A percentile compares a stretch with the other conserved stretches of the same genome.
Conservation (phyloP, 2,329 filamentous ascomycete genomes). For the Pseudogymnoascus sp. region DNA sequence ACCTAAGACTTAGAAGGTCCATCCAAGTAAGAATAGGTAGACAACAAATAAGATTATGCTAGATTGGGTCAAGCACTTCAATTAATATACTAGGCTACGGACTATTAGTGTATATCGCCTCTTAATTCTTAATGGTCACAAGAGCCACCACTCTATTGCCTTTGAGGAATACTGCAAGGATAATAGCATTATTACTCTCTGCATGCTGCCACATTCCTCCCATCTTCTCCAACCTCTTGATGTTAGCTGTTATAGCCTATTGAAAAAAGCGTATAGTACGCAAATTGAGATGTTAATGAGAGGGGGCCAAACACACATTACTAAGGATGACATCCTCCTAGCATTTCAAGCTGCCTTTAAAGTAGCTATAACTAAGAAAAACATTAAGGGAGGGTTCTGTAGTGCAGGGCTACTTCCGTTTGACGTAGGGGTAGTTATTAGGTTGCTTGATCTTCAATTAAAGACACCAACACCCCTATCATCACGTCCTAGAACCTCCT, state of each 20-base stretch:
- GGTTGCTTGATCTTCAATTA: too few relatives aligned
- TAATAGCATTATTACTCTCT: slow-evolving; percentile 29
- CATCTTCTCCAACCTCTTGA: slow-evolving; percentile 31
- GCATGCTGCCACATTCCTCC: slow-evolving; percentile 28
- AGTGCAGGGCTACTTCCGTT: slow-evolving; percentile 19
- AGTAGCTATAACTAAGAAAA: slow-evolving; percentile 21
- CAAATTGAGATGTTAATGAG: slow-evolving; percentile 22
- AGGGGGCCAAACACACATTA: slow-evolving; percentile 13
- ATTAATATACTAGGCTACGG: slow-evolving; percentile 21
- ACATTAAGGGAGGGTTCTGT: slow-evolving; percentile 21
- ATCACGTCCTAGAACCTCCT: too few relatives aligned
- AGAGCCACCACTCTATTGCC: slow-evolving; percentile 27
- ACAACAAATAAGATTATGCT: slow-evolving; percentile 27
- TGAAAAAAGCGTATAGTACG: slow-evolving; percentile 26
- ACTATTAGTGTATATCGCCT: slow-evolving; percentile 23
- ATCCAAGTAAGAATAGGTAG: slow-evolving; percentile 26
- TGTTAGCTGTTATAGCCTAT: slow-evolving; percentile 27
- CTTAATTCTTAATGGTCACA: slow-evolving; percentile 30
- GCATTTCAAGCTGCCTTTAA: slow-evolving; percentile 22
- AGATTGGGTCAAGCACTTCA: slow-evolving; percentile 29
- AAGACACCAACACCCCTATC: too few relatives aligned
- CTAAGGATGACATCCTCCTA: slow-evolving; percentile 21
- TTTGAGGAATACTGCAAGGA: slow-evolving; percentile 27
- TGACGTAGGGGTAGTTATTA: too few relatives aligned
- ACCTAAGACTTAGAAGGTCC: slow-evolving; percentile 21